Percentiles rank a stretch among this genome's conserved stretches.
Conservation (phyloP, 1,284 basidiomycete genomes). For the Kwoniella shivajii region DNA sequence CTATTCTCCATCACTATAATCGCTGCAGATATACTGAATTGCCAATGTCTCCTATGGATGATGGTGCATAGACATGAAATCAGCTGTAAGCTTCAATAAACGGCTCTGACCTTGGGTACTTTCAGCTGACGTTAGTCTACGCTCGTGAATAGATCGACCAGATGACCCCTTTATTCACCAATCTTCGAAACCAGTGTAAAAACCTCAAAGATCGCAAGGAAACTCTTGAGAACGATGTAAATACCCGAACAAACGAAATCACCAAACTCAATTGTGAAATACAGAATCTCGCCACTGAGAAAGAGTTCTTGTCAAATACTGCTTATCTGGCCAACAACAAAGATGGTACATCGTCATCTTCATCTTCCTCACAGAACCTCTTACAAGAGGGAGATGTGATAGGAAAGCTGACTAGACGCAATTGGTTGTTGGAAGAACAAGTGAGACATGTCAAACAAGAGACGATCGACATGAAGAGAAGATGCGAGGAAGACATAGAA, state of each 20-base stretch:
- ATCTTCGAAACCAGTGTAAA: constrained; percentile 20
- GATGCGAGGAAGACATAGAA: constrained; percentile 15
- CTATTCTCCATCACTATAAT: neutral
- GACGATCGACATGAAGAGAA: constrained; percentile 10
- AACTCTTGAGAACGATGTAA: constrained; percentile 12
- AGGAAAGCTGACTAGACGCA: constrained; percentile 27
- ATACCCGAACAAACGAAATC: neutral
- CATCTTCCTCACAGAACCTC: neutral
- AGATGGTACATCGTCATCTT: constrained; percentile 7
- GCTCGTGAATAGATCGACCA: constrained; percentile 19
- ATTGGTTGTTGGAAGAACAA: constrained; percentile 33
- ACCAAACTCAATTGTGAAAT: constrained; percentile 7
- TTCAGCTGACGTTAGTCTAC: too few species aligned
- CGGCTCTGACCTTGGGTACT: too few species aligned
- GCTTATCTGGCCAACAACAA: constrained; percentile 15
- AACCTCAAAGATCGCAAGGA: constrained; percentile 17
- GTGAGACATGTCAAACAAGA: constrained; percentile 12
- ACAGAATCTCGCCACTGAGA: too few species aligned
- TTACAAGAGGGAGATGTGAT: constrained; percentile 18
- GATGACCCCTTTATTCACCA: constrained; percentile 10
- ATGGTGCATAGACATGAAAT: neutral
- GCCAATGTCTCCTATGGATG: neutral
- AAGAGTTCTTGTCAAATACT: constrained; percentile 21
- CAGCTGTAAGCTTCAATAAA: neutral
- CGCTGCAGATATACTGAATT: too few species aligned